Evolutionary conservation across 1,139 yeast species (phyloP).

Genomic region (Pichia sp.): DNA sequence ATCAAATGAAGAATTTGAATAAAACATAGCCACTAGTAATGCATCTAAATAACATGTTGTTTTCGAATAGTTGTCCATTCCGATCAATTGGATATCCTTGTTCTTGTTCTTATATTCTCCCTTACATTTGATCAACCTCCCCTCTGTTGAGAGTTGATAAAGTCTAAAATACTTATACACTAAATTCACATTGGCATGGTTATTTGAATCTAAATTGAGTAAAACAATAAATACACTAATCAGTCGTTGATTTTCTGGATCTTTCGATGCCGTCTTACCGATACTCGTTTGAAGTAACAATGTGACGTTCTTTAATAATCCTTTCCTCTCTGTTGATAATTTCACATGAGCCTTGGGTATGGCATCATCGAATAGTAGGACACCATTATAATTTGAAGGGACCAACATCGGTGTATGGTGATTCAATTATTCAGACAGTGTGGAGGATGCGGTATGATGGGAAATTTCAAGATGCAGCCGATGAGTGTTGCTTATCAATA

Average conservation of each 20-base stretch:
- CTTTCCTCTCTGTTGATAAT: slow-evolving; percentile 26
- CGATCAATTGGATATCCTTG: slow-evolving; percentile 36
- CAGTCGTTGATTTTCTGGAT: slow-evolving; percentile 19
- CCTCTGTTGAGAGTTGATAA: slow-evolving; percentile 26
- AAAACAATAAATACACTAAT: slow-evolving; percentile 25
- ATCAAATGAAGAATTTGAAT: slow-evolving; percentile 66
- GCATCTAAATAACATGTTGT: slow-evolving; percentile 79
- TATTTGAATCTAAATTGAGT: slow-evolving; percentile 20
- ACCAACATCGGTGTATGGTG: slow-evolving; percentile 15
- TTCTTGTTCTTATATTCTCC: slow-evolving; percentile 20
- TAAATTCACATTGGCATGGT: slow-evolving; percentile 13
- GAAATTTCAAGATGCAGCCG: too few species aligned
- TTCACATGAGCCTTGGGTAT: slow-evolving; percentile 24
- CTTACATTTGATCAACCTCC: slow-evolving; percentile 25
- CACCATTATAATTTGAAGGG: slow-evolving; percentile 26
- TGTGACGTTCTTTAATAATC: slow-evolving; percentile 21
- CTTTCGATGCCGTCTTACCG: slow-evolving; percentile 19
- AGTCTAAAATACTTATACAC: slow-evolving; percentile 25
- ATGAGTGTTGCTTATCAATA: too few species aligned
- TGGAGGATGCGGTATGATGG: too few species aligned
- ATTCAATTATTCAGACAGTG: too few species aligned
- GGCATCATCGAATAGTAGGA: slow-evolving; percentile 26
- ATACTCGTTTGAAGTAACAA: slow-evolving; percentile 13
- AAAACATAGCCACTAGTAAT: slow-evolving; percentile 66
- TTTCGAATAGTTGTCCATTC: slow-evolving; percentile 73